Percentiles rank a stretch among this genome's conserved stretches.
Evolutionary conservation across 2,329 filamentous ascomycete species (phyloP).

Genomic region (Colletotrichum sp.): DNA sequence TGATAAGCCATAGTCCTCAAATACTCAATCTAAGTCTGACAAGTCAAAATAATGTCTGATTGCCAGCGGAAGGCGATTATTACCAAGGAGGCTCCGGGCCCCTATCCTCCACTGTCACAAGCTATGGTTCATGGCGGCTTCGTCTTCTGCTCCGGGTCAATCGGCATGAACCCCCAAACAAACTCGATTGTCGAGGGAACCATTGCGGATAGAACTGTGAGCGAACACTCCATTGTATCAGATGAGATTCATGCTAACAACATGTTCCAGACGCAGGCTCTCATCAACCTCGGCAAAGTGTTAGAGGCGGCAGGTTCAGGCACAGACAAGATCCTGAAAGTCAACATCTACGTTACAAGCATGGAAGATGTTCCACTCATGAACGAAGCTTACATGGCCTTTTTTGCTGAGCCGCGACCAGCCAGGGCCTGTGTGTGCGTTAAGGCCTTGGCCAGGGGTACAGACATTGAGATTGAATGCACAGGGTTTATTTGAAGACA

Average conservation of each 20-base stretch:
- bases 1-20: rapidly evolving
- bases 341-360: background rate
- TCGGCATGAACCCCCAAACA: background rate
- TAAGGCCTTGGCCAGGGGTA: background rate
- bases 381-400: background rate
- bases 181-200: background rate
- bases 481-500: background rate
- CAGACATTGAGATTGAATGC: background rate
- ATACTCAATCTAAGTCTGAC: background rate
- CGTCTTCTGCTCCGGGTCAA: background rate
- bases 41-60: background rate
- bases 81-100: background rate
- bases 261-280: background rate
- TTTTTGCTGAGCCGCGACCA: background rate
- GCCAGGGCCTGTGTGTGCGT: background rate
- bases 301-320: background rate
- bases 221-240: background rate
- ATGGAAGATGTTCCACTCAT: background rate
- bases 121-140: background rate
- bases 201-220: background rate
- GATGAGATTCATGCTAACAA: background rate
- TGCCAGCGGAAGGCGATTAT: background rate
- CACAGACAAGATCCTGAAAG: background rate
- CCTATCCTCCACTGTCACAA: background rate
- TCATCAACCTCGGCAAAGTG: background rate